These are phyloP conservation scores for Penicillium verrucosum DNA, from an alignment of 2,329 filamentous ascomycete species.

Conservation along the genomic window DNA sequence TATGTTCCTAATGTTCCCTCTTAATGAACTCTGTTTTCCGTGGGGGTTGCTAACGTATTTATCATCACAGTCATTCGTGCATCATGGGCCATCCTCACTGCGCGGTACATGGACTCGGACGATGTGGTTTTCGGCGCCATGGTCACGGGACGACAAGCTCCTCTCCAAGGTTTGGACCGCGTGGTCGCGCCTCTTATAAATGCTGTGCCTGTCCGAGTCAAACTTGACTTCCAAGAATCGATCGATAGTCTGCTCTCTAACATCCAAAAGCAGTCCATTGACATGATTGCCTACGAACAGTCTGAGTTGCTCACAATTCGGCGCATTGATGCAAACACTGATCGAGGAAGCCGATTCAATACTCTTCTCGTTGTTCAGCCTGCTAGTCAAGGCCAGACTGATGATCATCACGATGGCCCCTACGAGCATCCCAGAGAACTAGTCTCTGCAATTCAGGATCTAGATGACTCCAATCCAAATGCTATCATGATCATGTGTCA, in stretches of 20 bases:
- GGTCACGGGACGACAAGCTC: background rate
- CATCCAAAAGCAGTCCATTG: background rate
- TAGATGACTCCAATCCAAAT: background rate
- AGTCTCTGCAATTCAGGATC: background rate
- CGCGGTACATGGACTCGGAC: background rate
- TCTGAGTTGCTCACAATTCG: background rate
- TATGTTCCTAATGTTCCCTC: background rate
- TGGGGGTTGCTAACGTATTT: background rate
- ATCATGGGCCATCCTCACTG: background rate
- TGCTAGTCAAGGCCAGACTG: background rate
- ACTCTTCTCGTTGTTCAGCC: conserved; percentile 1
- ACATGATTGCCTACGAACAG: background rate
- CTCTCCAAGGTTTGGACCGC: background rate
- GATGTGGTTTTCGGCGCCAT: background rate
- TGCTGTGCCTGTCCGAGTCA: background rate
- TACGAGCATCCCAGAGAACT: background rate
- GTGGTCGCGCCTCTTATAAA: background rate
- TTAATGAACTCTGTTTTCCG: background rate
- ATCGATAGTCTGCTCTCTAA: background rate
- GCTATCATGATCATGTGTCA: background rate
- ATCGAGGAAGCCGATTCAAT: background rate
- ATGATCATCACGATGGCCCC: background rate
- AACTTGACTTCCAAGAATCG: background rate
- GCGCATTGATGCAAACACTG: background rate
- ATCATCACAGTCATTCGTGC: background rate